Evolutionary conservation across 2,329 filamentous ascomycete genomes (phyloP).

Genomic region (Monilinia vaccinii-corymbosi): DNA sequence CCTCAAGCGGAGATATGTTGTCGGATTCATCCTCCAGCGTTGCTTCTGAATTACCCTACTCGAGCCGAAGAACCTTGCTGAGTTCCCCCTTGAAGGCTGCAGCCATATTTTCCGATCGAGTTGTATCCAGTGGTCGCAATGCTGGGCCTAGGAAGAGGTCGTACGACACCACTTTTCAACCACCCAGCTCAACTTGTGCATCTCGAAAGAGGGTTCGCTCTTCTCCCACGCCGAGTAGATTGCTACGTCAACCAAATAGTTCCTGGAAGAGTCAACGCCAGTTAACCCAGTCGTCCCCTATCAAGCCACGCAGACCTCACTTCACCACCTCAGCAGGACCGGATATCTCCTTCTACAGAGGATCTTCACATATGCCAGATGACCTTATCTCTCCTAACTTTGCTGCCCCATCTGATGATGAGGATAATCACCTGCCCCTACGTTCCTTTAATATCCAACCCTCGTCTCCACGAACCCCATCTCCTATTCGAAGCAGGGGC

Average conservation of each 20-base stretch:
- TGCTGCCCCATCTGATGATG: conserved; percentile 62
- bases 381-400: conserved; percentile 52
- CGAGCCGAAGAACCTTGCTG: conserved; percentile 45
- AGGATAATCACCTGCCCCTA: conserved; percentile 70
- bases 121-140: conserved; percentile 61
- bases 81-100: conserved; percentile 81
- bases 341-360: conserved; percentile 69
- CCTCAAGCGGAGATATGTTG: conserved; percentile 59
- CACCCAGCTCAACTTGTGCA: conserved; percentile 39
- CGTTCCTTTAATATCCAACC: conserved; percentile 67
- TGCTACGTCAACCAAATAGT: conserved; percentile 41
- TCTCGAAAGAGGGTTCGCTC: conserved; percentile 62
- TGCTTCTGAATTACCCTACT: conserved; percentile 67
- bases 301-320: conserved; percentile 64
- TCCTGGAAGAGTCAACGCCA: conserved; percentile 72
- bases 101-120: conserved; percentile 69
- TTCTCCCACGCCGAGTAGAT: conserved; percentile 51
- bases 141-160: conserved; percentile 56
- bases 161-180: conserved; percentile 48
- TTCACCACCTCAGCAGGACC: conserved; percentile 65
- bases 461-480: conserved; percentile 82
- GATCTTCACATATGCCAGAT: conserved; percentile 46
- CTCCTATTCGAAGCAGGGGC: conserved; percentile 48
- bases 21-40: conserved; percentile 77
- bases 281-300: conserved; percentile 77